phyloP scores from a whole-genome alignment of 352 stramenopile genomes.

The Halophytophthora batemanensis region DNA sequence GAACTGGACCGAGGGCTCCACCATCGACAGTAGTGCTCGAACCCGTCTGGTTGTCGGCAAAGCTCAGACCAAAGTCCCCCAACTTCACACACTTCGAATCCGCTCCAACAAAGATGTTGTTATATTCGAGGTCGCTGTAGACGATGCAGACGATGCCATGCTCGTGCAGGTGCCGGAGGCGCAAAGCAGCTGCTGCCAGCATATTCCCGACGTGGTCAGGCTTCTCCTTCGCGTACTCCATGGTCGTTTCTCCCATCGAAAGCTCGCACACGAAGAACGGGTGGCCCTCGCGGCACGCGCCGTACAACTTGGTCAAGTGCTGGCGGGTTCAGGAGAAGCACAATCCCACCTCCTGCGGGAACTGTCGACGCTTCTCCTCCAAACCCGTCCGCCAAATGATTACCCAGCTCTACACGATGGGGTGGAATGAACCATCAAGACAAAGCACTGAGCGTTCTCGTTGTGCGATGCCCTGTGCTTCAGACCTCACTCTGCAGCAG shows the following conservation, averaged over 20 bases:
- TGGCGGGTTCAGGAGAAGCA: constrained; percentile 22
- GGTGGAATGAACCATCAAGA: constrained; percentile 21
- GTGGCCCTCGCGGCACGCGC: constrained; percentile 13
- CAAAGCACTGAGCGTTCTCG: not conserved
- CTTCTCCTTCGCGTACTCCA: not conserved
- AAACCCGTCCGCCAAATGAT: too few species aligned
- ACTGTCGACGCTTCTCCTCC: too few species aligned
- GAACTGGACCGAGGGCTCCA: constrained; percentile 11
- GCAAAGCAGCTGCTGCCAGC: constrained; percentile 5
- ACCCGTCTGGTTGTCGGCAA: constrained; percentile 5
- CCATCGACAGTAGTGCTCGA: not conserved
- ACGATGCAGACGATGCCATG: too few species aligned
- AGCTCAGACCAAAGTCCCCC: constrained; percentile 19
- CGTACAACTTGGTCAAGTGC: constrained; percentile 28
- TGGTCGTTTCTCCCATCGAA: not conserved
- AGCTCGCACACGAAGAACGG: too few species aligned
- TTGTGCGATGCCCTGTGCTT: not conserved
- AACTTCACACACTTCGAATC: constrained; percentile 17
- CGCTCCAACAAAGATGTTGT: too few species aligned
- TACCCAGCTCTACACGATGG: too few species aligned
- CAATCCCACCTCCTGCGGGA: too few species aligned
- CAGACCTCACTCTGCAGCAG: constrained; percentile 9
- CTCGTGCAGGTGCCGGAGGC: too few species aligned
- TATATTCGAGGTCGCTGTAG: too few species aligned
- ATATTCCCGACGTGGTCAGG: constrained; percentile 4